Evolutionary conservation across 768 basidiomycete genomes (phyloP), one percentile per base, ranked within the genome.

Genomic region (Lentinula sp.): DNA sequence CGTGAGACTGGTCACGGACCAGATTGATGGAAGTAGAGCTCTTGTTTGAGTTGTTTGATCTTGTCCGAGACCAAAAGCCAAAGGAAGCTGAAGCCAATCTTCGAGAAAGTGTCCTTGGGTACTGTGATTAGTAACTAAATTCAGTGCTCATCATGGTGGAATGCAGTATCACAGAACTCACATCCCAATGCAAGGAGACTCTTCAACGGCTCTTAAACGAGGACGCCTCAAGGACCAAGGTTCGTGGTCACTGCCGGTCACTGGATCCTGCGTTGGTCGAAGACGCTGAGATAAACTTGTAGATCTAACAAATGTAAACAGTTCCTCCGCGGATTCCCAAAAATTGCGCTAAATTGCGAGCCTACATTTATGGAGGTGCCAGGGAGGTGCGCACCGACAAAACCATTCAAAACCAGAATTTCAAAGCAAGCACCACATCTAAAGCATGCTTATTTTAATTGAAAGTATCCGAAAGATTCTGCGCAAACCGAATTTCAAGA

Each of bases 81-180:
- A 53, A 53, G 32, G 51, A 39, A 33, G 51, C 13, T 35, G 51
- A 53, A 33, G 33, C 32, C 35, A 67, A 60, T 62, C 65, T 65
- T 63, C 69, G 64, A 60, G 70, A 61, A 66, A 68, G 66, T 45
- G 70, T 68, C 66, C 65, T 65, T 61, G 65, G 63, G 61, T 69
- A 63, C 53, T 63, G 70, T 62, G 68, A 66, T 57, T 70, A 70
- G 66, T 71, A 70, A 63, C 61, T 60, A 41, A 39, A 43, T 63
- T 70, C 60, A 70, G 69, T 61, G 13, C 60, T 55, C 66, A 71
- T 69, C 60, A 16, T 9, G 32, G 6, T 53, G 10, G 45, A 23
- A 9, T 23, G 20, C 9, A 28, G 20, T 15, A 43, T 15, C 42
- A 43, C 16, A 43, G 6, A 43, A 4, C 45, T 20, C 20, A 46